A percentile compares a stretch with the other conserved stretches of the same genome.
phyloP scores from a whole-genome alignment of 306 rosid species.

The Lathyrus tuberosus region DNA sequence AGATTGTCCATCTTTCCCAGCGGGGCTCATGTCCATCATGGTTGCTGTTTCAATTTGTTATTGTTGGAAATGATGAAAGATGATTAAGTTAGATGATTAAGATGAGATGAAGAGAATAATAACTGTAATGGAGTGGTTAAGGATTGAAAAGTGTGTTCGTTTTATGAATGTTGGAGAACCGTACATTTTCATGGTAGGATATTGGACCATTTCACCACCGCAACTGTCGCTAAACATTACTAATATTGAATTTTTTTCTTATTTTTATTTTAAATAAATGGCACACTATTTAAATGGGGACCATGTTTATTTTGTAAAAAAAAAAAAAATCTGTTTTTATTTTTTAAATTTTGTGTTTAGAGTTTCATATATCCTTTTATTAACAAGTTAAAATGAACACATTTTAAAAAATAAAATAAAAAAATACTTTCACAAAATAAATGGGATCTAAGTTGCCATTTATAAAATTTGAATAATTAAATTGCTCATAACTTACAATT shows the following conservation, averaged over 20 bases:
- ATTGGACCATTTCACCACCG: conserved; percentile 31
- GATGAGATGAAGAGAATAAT: not conserved
- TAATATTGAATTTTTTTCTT: not conserved
- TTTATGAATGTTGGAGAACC: conserved; percentile 27
- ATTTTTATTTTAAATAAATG: too few relatives aligned
- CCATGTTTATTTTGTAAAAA: too few relatives aligned
- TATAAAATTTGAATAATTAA: not conserved
- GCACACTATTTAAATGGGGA: too few relatives aligned
- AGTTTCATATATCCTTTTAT: too few relatives aligned
- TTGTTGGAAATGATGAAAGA: not conserved
- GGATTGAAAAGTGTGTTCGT: conserved; percentile 24
- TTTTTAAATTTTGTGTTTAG: too few relatives aligned
- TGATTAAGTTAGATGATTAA: too few relatives aligned
- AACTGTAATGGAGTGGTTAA: conserved; percentile 17
- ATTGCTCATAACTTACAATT: not conserved
- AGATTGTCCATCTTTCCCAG: conserved; percentile 21
- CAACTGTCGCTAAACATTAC: conserved; percentile 27
- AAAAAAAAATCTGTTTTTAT: too few relatives aligned
- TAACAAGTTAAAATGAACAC: too few relatives aligned
- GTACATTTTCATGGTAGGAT: conserved; percentile 22
- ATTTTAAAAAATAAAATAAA: too few relatives aligned
- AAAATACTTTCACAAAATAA: not conserved
- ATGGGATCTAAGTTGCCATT: not conserved
- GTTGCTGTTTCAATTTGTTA: not conserved
- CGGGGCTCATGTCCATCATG: conserved; percentile 19